phyloP scores from a whole-genome alignment of 495 filamentous ascomycete species.

The Melanomma pulvis-pyrius region DNA sequence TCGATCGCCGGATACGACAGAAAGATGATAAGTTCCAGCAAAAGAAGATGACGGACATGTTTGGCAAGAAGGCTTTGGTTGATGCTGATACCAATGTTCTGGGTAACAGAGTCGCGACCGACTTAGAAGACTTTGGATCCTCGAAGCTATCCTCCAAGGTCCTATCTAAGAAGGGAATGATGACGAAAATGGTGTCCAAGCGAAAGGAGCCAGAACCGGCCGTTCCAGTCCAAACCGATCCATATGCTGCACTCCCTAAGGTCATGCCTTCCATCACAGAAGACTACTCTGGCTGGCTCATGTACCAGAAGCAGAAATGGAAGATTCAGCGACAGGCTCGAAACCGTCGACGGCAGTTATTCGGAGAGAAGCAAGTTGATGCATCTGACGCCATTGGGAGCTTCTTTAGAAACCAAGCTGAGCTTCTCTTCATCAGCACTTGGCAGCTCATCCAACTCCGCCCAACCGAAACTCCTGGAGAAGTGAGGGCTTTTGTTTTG shows the following conservation, averaged over 20 bases:
- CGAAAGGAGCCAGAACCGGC: slow-evolving; percentile 72
- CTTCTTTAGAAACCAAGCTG: slow-evolving; percentile 88
- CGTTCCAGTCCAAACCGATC: slow-evolving; percentile 63
- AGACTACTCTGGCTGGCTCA: slow-evolving; percentile 85
- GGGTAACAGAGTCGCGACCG: slow-evolving; percentile 60
- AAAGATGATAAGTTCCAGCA: slow-evolving; percentile 98
- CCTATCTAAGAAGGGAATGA: slow-evolving; percentile 63
- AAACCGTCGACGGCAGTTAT: slow-evolving; percentile 83
- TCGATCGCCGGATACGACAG: slow-evolving; percentile 86
- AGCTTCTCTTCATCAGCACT: slow-evolving; percentile 82
- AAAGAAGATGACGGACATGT: slow-evolving; percentile 96
- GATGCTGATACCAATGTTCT: slow-evolving; percentile 72
- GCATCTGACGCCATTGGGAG: slow-evolving; percentile 75
- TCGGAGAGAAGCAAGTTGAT: slow-evolving; percentile 77
- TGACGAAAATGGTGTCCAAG: slow-evolving; percentile 71
- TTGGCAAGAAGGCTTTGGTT: slow-evolving; percentile 70
- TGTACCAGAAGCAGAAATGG: slow-evolving; percentile 99
- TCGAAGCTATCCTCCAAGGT: slow-evolving; percentile 61
- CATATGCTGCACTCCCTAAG: slow-evolving; percentile 80
- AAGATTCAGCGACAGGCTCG: slow-evolving; percentile 95
- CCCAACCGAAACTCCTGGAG: slow-evolving; percentile 76
- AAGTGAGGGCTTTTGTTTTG: slow-evolving; percentile 85
- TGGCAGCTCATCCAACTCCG: slow-evolving; percentile 94
- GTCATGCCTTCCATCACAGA: slow-evolving; percentile 84
- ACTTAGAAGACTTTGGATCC: slow-evolving; percentile 84